Conservation (phyloP, 352 stramenopile species). For the Phytophthora litchii region DNA sequence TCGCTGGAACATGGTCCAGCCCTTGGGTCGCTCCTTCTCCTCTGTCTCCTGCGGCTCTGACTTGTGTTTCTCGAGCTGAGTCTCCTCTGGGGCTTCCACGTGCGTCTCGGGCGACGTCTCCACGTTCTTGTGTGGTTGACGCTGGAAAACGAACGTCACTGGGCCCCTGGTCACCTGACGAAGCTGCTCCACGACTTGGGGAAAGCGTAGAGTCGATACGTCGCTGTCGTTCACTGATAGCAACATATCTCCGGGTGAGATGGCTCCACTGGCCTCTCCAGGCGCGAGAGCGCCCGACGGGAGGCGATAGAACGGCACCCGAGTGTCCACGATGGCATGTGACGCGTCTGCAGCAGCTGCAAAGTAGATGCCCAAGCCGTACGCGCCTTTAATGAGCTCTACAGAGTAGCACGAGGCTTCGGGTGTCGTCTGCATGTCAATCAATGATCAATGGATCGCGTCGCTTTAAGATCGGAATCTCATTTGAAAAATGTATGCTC, state of each 20-base stretch:
- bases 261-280: conserved; percentile 61
- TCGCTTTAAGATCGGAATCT: conserved; percentile 1
- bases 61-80: conserved; percentile 7
- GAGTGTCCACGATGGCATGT: conserved; percentile 57
- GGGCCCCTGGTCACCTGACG: conserved; percentile 44
- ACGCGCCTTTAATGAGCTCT: conserved; percentile 57
- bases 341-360: conserved; percentile 22
- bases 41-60: conserved; percentile 15
- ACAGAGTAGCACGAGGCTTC: conserved; percentile 52
- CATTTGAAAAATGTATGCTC: no score
- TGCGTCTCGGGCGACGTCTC: conserved; percentile 11
- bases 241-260: conserved; percentile 56
- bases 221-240: conserved; percentile 48
- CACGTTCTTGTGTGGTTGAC: conserved; percentile 6
- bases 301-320: conserved; percentile 72
- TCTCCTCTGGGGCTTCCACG: conserved; percentile 16
- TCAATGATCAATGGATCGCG: conserved; percentile 1
- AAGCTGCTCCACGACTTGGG: conserved; percentile 66
- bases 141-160: conserved; percentile 57
- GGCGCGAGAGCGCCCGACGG: conserved; percentile 54
- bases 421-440: conserved; percentile 10
- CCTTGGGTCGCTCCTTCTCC: conserved; percentile 24
- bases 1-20: conserved; percentile 50
- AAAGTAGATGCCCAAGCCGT: conserved; percentile 82
- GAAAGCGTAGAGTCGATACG: conserved; percentile 43